A percentile compares a stretch with the other conserved stretches of the same genome.
These are phyloP conservation scores for Penicillium freii DNA, from an alignment of 2,329 filamentous ascomycete genomes.

Conservation along the genomic window DNA sequence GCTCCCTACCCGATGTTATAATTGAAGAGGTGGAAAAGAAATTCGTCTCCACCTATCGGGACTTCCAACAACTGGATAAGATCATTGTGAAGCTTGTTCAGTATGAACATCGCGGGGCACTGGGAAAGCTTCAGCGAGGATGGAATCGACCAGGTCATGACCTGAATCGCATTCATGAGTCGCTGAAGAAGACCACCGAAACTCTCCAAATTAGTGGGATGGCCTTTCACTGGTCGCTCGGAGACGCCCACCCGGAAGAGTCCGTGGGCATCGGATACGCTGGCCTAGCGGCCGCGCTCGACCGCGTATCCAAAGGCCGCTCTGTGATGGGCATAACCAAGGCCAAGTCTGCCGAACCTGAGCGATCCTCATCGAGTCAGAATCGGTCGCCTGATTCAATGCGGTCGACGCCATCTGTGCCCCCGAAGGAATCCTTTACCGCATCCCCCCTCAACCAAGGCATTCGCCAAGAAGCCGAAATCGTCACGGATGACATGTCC, in stretches of 20 bases:
- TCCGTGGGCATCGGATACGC: constrained; percentile 66
- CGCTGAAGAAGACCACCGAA: constrained; percentile 59
- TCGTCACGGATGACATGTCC: constrained; percentile 32
- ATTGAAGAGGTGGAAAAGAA: constrained; percentile 63
- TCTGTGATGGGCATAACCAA: constrained; percentile 35
- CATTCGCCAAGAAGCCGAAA: constrained; percentile 1
- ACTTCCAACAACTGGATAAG: constrained; percentile 64
- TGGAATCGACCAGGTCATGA: constrained; percentile 47
- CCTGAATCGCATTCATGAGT: constrained; percentile 39
- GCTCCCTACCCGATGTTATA: constrained; percentile 60
- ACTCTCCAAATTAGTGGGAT: constrained; percentile 63
- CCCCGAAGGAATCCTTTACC: constrained; percentile 25
- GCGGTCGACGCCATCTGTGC: constrained; percentile 20
- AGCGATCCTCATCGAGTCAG: constrained; percentile 3
- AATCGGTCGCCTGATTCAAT: neutral
- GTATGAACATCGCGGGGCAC: constrained; percentile 60
- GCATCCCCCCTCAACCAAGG: constrained; percentile 9
- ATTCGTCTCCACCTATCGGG: constrained; percentile 59
- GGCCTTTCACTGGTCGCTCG: constrained; percentile 66
- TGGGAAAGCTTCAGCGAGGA: constrained; percentile 60
- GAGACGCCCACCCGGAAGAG: constrained; percentile 57
- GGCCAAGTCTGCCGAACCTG: constrained; percentile 22
- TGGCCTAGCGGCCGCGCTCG: constrained; percentile 63
- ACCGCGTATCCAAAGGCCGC: constrained; percentile 41
- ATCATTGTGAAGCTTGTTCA: constrained; percentile 62